Conservation (phyloP, 2,329 filamentous ascomycete species). For the Penicillium polonicum region DNA sequence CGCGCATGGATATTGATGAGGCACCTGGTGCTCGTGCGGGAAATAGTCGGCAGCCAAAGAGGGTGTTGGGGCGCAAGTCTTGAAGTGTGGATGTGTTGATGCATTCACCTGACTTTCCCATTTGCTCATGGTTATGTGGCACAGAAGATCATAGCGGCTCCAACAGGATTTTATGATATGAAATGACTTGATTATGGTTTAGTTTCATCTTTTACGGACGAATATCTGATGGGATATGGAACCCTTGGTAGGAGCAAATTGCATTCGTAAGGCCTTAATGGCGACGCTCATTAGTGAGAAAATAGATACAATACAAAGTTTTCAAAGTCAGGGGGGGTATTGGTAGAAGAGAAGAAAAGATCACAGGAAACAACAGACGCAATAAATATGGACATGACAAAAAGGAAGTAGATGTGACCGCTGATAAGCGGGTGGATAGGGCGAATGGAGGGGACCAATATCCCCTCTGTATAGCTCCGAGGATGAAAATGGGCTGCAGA, state of each 20-base stretch:
- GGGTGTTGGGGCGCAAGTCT: conserved; percentile 38
- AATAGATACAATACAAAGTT: conserved; percentile 30
- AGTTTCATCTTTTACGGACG: neutral
- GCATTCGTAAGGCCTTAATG: conserved; percentile 24
- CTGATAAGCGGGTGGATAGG: conserved; percentile 9
- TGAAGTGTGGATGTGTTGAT: conserved; percentile 16
- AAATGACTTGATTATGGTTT: conserved; percentile 6
- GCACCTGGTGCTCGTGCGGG: conserved; percentile 27
- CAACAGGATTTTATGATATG: conserved; percentile 2
- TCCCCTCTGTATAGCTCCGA: neutral
- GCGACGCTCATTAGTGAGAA: conserved; percentile 27
- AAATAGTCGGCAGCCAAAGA: conserved; percentile 34
- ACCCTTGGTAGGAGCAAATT: conserved; percentile 5
- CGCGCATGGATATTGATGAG: conserved; percentile 44
- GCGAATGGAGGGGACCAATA: conserved; percentile 1
- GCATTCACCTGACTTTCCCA: neutral
- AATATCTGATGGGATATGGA: neutral
- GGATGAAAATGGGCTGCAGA: neutral
- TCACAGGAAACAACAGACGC: conserved; percentile 12
- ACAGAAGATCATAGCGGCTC: neutral
- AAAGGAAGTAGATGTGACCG: conserved; percentile 12
- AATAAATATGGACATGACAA: conserved; percentile 28
- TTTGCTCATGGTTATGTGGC: neutral
- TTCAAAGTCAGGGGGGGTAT: conserved; percentile 33
- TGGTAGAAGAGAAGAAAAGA: conserved; percentile 27